Evolutionary conservation across 352 stramenopile genomes (phyloP).

Genomic region (Nothophytophthora sp.): DNA sequence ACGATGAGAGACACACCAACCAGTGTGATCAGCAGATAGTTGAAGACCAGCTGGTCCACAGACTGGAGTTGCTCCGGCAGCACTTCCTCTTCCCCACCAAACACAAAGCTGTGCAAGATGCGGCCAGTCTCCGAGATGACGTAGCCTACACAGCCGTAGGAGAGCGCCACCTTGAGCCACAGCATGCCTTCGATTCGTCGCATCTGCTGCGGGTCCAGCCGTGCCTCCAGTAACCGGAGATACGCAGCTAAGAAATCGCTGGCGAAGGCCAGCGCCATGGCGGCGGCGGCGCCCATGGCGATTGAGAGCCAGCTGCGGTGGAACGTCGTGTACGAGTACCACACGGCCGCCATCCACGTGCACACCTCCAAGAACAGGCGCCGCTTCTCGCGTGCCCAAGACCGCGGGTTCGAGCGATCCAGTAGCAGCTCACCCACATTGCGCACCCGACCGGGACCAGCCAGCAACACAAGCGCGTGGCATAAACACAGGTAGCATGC

Average conservation of each 20-base stretch:
- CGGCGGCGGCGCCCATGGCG: conserved; percentile 33
- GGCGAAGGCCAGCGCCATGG: conserved; percentile 41
- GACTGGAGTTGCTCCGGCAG: conserved; percentile 27
- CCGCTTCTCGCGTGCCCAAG: conserved; percentile 53
- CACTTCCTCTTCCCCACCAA: conserved; percentile 18
- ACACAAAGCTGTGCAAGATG: conserved; percentile 50
- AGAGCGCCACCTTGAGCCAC: conserved; percentile 73
- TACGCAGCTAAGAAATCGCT: conserved; percentile 67
- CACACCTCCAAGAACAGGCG: conserved; percentile 69
- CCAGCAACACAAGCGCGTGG: conserved; percentile 29
- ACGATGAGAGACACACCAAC: conserved; percentile 77
- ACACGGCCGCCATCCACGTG: conserved; percentile 71
- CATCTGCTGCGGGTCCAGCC: conserved; percentile 35
- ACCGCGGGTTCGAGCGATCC: conserved; percentile 48
- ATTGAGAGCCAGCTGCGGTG: conserved; percentile 54
- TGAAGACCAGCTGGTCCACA: conserved; percentile 65
- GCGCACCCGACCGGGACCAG: conserved; percentile 2
- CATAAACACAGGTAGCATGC: conserved; percentile 52
- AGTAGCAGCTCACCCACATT: conserved; percentile 51
- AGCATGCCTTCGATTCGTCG: conserved; percentile 38
- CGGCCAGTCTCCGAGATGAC: conserved; percentile 54
- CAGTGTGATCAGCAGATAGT: conserved; percentile 73
- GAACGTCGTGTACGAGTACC: conserved; percentile 66
- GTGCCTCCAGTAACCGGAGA: conserved; percentile 49
- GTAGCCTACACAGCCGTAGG: conserved; percentile 66